A percentile compares a stretch with the other conserved stretches of the same genome.
Conservation (phyloP, 2,329 filamentous ascomycete species). For the Gaeumannomyces sp. region DNA sequence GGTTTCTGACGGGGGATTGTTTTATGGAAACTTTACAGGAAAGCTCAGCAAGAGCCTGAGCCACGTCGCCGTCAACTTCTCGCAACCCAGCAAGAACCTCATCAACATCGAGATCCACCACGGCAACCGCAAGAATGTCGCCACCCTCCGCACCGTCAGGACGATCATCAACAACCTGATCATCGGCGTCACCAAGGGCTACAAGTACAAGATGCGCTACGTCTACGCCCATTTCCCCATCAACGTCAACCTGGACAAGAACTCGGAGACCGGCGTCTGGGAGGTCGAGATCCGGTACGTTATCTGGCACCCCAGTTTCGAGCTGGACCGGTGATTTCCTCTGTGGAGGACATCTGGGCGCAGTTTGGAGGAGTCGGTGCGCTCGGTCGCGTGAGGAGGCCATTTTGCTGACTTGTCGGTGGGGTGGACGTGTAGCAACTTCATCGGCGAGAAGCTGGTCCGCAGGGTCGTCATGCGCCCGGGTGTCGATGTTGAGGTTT, state of each 20-base stretch:
- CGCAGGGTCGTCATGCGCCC: slow-evolving; percentile 82
- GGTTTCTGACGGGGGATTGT: slow-evolving; percentile 1
- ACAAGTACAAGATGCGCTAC: slow-evolving; percentile 99
- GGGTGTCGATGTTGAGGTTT: slow-evolving; percentile 86
- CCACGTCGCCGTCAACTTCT: slow-evolving; percentile 95
- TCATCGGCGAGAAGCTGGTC: slow-evolving; percentile 99
- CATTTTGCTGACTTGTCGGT: background rate
- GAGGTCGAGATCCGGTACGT: slow-evolving; percentile 96
- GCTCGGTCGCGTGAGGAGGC: background rate
- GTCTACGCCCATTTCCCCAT: slow-evolving; percentile 99
- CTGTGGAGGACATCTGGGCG: background rate
- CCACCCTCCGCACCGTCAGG: slow-evolving; percentile 95
- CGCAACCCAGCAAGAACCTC: slow-evolving; percentile 72
- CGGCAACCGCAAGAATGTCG: slow-evolving; percentile 94
- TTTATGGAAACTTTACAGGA: slow-evolving; percentile 42
- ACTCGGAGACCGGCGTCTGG: slow-evolving; percentile 76
- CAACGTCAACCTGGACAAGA: slow-evolving; percentile 99
- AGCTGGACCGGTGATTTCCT: slow-evolving; percentile 24
- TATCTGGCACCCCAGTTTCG: background rate
- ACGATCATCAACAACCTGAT: slow-evolving; percentile 99
- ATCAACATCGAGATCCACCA: slow-evolving; percentile 99
- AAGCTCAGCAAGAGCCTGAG: slow-evolving; percentile 96
- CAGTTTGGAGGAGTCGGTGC: background rate
- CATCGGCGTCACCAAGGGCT: slow-evolving; percentile 96
- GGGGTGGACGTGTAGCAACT: slow-evolving; percentile 58